Base-by-base conservation (phyloP, 1,284 basidiomycete species). In the Tilletia horrida region DNA sequence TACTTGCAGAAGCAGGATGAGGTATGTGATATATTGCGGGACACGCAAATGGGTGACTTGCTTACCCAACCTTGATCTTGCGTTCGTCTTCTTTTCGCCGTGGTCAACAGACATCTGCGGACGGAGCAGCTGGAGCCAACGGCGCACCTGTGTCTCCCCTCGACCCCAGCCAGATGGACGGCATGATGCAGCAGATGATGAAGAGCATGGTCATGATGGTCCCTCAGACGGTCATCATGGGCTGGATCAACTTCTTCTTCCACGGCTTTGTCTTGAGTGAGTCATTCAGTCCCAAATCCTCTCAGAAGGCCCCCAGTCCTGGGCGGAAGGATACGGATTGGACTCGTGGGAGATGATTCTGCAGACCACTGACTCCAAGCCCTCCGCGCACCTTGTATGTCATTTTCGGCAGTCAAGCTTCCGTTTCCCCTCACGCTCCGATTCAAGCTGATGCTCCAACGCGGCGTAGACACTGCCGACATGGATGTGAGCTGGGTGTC, bases 211-310 rank as follows among this genome's bases (percentile, higher is more conserved):
- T 97, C 65, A 81, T 81, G 78, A 82, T 82, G 81, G 75, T 82
- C 25, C 81, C 81, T 4, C 81, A 82, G 67, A 97, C 97, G 89
- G 86, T 97, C 72, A 94, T 98, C 77, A 98, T 98, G 96, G 95
- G 94, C 71, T 98, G 96, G 92, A 96, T 99, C 85, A 97, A 95
- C 84, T 94, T 95, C 83, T 98, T 98, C 88, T 98, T 98, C 85
- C 91, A 92, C 73, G 95, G 95, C 42, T 97, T 98, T 82, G 91
- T 98, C 64, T 87, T 97, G 69, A 96, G 95, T 97, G 82, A 83
- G 75, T 76, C 21, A 40, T 3, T 40, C 48, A 25, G 2, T 35
- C 42, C 6, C 40, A 64, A n/a, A 21, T 23, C 23, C n/a, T 14
- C 55, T 35, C 23, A 27, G 11, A 6, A 6, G 14, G n/a, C 52